Conservation (phyloP, 2,329 filamentous ascomycete genomes). For the Neonectria sp. region DNA sequence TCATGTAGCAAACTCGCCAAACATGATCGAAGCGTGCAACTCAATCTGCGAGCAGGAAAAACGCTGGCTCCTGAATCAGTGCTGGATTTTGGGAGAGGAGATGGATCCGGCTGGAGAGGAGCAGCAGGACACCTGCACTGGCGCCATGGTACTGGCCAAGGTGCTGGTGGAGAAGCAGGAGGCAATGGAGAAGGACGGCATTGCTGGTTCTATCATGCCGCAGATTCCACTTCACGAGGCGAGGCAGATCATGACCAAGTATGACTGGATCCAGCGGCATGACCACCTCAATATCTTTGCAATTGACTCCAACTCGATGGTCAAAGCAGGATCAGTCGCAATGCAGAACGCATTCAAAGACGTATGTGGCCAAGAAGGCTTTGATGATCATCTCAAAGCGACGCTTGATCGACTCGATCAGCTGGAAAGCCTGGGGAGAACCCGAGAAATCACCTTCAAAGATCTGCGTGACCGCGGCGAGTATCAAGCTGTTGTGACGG, state of each 20-base stretch:
- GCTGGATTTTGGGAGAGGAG: conserved; percentile 75
- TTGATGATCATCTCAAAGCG: conserved; percentile 66
- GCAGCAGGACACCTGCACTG: conserved; percentile 70
- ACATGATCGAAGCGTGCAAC: conserved; percentile 67
- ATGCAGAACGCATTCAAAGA: conserved; percentile 73
- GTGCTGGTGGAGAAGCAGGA: conserved; percentile 66
- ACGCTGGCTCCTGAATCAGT: conserved; percentile 78
- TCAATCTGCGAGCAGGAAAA: conserved; percentile 73
- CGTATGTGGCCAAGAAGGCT: conserved; percentile 64
- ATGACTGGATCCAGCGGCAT: conserved; percentile 70
- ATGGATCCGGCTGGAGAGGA: conserved; percentile 80
- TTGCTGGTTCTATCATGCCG: conserved; percentile 54
- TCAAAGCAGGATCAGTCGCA: conserved; percentile 69
- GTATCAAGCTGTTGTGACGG: conserved; percentile 9
- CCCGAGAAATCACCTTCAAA: conserved; percentile 70
- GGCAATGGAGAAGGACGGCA: conserved; percentile 40
- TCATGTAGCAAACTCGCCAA: conserved; percentile 65
- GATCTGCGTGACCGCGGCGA: conserved; percentile 44
- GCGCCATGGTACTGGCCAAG: conserved; percentile 72
- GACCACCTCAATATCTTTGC: conserved; percentile 72
- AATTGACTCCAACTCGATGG: conserved; percentile 69
- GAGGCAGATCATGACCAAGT: conserved; percentile 69
- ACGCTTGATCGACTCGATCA: conserved; percentile 68
- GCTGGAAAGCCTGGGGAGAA: conserved; percentile 68
- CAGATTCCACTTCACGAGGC: conserved; percentile 65